These are phyloP conservation scores for Pythium rishiriense DNA, from an alignment of 352 stramenopile genomes.

Conservation along the genomic window DNA sequence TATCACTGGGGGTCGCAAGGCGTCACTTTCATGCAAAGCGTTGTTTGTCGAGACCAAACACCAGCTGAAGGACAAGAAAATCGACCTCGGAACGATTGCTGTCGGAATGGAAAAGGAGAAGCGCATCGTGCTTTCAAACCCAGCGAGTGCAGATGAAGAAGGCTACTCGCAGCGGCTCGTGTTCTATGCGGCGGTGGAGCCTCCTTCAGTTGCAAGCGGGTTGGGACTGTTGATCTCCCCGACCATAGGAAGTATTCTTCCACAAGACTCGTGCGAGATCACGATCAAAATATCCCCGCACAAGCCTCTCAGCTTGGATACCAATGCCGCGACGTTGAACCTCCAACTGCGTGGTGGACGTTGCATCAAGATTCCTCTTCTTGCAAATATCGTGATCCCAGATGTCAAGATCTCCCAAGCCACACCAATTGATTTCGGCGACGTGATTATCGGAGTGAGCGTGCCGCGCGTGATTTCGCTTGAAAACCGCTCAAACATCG, in stretches of 20 bases:
- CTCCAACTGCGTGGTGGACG: conserved; percentile 78
- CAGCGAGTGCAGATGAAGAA: conserved; percentile 15
- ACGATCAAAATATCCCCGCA: conserved; percentile 50
- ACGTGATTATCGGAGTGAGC: conserved; percentile 76
- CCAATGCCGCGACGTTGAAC: conserved; percentile 33
- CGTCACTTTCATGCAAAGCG: conserved; percentile 45
- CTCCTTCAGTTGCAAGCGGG: conserved; percentile 29
- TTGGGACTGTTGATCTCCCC: conserved; percentile 53
- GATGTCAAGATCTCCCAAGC: conserved; percentile 62
- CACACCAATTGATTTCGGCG: conserved; percentile 64
- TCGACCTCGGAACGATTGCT: conserved; percentile 82
- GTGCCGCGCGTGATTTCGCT: conserved; percentile 65
- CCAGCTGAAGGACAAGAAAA: conserved; percentile 61
- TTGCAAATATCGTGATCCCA: conserved; percentile 70
- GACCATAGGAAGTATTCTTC: conserved; percentile 39
- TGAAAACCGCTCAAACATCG: conserved; percentile 80
- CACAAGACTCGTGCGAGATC: conserved; percentile 58
- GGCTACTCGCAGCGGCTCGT: conserved; percentile 31
- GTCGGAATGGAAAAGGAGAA: conserved; percentile 76
- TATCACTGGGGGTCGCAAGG: conserved; percentile 53
- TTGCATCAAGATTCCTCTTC: conserved; percentile 63
- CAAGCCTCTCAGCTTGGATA: conserved; percentile 51
- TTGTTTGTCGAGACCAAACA: conserved; percentile 58
- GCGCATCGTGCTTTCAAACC: conserved; percentile 47
- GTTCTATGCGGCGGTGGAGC: conserved; percentile 68